Conservation (phyloP, 352 stramenopile species). For the Thalassiosira oceanica region DNA sequence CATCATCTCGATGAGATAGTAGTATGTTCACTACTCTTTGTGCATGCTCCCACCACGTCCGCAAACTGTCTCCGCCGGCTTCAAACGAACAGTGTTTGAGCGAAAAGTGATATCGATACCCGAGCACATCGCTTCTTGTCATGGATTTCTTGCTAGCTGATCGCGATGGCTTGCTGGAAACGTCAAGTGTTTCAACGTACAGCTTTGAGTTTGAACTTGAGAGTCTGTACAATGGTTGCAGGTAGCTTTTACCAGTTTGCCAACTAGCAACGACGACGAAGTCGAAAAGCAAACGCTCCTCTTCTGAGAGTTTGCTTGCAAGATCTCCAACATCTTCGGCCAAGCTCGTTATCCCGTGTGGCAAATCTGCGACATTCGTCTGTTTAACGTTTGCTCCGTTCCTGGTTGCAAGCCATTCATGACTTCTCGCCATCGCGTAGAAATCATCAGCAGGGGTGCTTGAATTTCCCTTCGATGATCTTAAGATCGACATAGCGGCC, state of each 20-base stretch:
- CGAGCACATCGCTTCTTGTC: conserved; percentile 11
- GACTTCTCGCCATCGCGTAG: conserved; percentile 1
- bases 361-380: neutral
- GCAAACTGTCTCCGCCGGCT: neutral
- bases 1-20: neutral
- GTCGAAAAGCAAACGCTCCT: conserved; percentile 12
- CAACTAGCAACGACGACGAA: conserved; percentile 4
- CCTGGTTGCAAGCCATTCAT: conserved; percentile 4
- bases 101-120: conserved; percentile 15
- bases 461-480: conserved; percentile 7
- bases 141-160: neutral
- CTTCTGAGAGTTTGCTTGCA: conserved; percentile 6
- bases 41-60: no score
- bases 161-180: neutral
- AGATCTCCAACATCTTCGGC: conserved; percentile 3
- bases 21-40: no score
- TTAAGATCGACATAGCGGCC: conserved; percentile 7
- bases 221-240: neutral
- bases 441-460: conserved; percentile 9
- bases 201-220: neutral
- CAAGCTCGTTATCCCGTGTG: neutral
- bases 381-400: neutral
- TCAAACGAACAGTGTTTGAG: conserved; percentile 8
- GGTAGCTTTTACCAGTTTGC: conserved; percentile 4
- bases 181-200: conserved; percentile 5